Evolutionary conservation across 2,329 filamentous ascomycete genomes (phyloP).

Genomic region (Penicillium sp.): DNA sequence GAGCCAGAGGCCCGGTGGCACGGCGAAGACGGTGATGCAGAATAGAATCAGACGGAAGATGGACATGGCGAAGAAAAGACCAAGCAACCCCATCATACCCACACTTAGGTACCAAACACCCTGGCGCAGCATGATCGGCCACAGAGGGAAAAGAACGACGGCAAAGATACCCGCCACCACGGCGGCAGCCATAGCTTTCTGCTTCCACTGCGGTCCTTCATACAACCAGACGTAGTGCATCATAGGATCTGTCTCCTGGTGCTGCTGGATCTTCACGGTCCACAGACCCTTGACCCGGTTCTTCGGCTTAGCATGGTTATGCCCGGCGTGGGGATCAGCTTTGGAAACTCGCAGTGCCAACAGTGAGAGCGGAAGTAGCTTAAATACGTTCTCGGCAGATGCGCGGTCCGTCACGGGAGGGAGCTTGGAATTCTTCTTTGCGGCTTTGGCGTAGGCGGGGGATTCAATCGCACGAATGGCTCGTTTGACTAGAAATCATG

Average conservation of each 20-base stretch:
- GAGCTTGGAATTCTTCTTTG: slow-evolving; percentile 82
- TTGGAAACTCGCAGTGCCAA: slow-evolving; percentile 87
- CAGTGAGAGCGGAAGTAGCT: slow-evolving; percentile 88
- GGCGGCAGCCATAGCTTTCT: slow-evolving; percentile 82
- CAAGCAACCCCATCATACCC: slow-evolving; percentile 83
- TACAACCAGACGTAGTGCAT: slow-evolving; percentile 97
- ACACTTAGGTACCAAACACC: slow-evolving; percentile 98
- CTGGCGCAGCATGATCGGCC: slow-evolving; percentile 84
- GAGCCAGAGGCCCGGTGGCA: slow-evolving; percentile 88
- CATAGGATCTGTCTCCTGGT: slow-evolving; percentile 66
- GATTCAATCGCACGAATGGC: slow-evolving; percentile 86
- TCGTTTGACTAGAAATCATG: slow-evolving; percentile 68
- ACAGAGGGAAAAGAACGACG: slow-evolving; percentile 90
- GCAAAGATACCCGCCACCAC: slow-evolving; percentile 80
- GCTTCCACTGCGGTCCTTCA: slow-evolving; percentile 89
- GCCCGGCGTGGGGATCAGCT: slow-evolving; percentile 69
- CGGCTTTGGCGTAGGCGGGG: slow-evolving; percentile 81
- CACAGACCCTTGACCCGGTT: slow-evolving; percentile 94
- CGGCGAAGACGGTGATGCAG: slow-evolving; percentile 79
- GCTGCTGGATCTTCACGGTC: slow-evolving; percentile 92
- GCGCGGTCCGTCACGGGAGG: slow-evolving; percentile 83
- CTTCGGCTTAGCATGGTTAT: slow-evolving; percentile 60
- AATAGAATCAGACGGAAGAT: slow-evolving; percentile 96
- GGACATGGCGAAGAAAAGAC: slow-evolving; percentile 94
- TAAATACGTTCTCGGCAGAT: slow-evolving; percentile 88